Conservation (phyloP, 2,329 filamentous ascomycete species). For the Scytalidium sp. region DNA sequence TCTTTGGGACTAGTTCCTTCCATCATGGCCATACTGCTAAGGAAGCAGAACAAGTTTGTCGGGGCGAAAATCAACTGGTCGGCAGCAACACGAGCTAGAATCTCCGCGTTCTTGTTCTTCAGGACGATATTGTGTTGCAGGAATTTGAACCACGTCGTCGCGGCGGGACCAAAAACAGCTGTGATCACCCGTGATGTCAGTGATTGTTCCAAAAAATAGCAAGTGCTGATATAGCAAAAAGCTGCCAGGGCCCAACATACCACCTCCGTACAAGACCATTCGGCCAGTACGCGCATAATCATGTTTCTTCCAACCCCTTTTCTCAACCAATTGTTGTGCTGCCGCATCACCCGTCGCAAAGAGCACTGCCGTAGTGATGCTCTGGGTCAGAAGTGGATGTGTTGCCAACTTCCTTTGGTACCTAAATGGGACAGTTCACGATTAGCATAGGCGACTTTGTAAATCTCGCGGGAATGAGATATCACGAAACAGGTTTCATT, state of each 20-base stretch:
- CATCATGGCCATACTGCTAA: constrained; percentile 65
- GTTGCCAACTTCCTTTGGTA: constrained; percentile 81
- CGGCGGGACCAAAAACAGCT: constrained; percentile 69
- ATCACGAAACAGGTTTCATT: background rate
- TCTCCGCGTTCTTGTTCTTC: constrained; percentile 53
- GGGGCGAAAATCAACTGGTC: constrained; percentile 68
- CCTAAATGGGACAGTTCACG: constrained; percentile 44
- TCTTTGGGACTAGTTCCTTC: constrained; percentile 57
- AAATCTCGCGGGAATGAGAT: background rate
- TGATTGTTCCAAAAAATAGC: background rate
- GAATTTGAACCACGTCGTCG: constrained; percentile 68
- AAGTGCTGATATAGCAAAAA: background rate
- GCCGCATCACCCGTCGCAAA: constrained; percentile 90
- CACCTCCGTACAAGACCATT: constrained; percentile 78
- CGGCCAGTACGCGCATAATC: constrained; percentile 68
- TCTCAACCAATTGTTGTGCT: constrained; percentile 88
- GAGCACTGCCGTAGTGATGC: constrained; percentile 83
- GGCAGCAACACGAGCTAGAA: constrained; percentile 58
- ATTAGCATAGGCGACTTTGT: background rate
- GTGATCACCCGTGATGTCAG: constrained; percentile 13
- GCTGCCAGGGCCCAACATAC: constrained; percentile 39
- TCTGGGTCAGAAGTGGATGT: constrained; percentile 85
- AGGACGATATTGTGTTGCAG: constrained; percentile 60
- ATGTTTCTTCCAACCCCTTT: constrained; percentile 73
- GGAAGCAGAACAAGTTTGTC: constrained; percentile 61